A percentile compares a stretch with the other conserved stretches of the same genome.
phyloP scores from a whole-genome alignment of 805 yeast genomes.

The Ogataea naganishii region DNA sequence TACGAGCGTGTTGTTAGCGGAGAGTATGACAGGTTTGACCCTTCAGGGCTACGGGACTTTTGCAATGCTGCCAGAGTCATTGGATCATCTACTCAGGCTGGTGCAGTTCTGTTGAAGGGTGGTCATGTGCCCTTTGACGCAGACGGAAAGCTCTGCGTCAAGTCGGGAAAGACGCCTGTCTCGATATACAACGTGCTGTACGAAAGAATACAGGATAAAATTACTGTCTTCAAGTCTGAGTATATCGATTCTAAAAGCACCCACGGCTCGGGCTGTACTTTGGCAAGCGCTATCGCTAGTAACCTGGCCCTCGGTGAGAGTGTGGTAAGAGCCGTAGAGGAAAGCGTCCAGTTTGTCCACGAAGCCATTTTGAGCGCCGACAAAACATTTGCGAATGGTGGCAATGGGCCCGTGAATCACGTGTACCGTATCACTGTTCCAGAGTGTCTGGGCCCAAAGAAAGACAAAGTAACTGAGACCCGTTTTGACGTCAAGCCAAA shows the following conservation, averaged over 20 bases:
- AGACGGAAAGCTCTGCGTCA: constrained; percentile 9
- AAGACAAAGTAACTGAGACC: constrained; percentile 3
- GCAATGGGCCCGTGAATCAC: constrained; percentile 73
- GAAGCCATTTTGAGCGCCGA: constrained; percentile 45
- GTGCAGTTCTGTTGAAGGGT: constrained; percentile 71
- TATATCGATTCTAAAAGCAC: constrained; percentile 44
- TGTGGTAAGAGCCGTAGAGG: constrained; percentile 40
- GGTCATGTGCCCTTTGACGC: constrained; percentile 58
- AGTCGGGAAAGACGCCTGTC: constrained; percentile 8
- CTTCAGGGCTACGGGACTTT: constrained; percentile 31
- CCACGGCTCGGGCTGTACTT: constrained; percentile 90
- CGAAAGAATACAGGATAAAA: constrained; percentile 22
- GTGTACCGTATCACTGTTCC: constrained; percentile 25
- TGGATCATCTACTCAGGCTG: constrained; percentile 30
- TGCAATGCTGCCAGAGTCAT: constrained; percentile 28
- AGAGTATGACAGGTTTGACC: constrained; percentile 11
- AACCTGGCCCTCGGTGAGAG: constrained; percentile 50
- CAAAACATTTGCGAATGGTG: constrained; percentile 32
- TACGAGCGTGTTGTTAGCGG: constrained; percentile 20
- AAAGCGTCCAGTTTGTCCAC: constrained; percentile 59
- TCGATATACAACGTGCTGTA: constrained; percentile 17
- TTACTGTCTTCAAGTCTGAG: constrained; percentile 37
- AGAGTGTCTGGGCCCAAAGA: constrained; percentile 3
- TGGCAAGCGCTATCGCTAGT: constrained; percentile 74
- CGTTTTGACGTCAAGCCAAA: constrained; percentile 25